Conservation (phyloP, 78 protist species). For the Diacronema lutheri region DNA sequence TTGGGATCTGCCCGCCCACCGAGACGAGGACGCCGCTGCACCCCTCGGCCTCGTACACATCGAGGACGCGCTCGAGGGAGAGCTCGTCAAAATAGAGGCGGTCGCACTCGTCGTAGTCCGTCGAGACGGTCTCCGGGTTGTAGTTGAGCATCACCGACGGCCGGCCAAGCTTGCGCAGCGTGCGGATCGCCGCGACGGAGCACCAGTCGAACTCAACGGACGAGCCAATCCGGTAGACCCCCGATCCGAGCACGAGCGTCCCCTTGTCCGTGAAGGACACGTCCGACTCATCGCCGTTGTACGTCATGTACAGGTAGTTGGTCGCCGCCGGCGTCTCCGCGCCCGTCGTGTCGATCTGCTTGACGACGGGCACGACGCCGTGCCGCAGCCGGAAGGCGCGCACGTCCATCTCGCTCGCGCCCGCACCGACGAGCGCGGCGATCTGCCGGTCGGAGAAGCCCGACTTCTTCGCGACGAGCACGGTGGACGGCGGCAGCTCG, state of each 20-base stretch:
- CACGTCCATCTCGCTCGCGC: slow-evolving; percentile 64
- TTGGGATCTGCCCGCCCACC: slow-evolving; percentile 70
- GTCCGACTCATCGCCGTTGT: slow-evolving; percentile 81
- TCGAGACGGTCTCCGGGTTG: slow-evolving; percentile 96
- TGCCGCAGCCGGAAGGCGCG: slow-evolving; percentile 28
- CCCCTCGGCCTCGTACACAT: slow-evolving; percentile 69
- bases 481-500: neutral
- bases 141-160: slow-evolving; percentile 92
- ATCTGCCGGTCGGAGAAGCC: slow-evolving; percentile 33
- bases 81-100: slow-evolving; percentile 74
- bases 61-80: slow-evolving; percentile 86
- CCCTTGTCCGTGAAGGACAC: slow-evolving; percentile 18
- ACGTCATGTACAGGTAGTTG: slow-evolving; percentile 93
- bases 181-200: slow-evolving; percentile 61
- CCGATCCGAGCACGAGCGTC: slow-evolving; percentile 72
- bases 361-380: slow-evolving; percentile 75
- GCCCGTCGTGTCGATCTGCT: slow-evolving; percentile 95
- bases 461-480: slow-evolving; percentile 19
- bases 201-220: slow-evolving; percentile 77
- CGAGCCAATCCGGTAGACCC: slow-evolving; percentile 92
- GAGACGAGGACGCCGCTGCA: slow-evolving; percentile 68
- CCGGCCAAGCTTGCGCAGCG: slow-evolving; percentile 75
- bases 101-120: slow-evolving; percentile 96
- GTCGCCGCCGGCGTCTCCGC: slow-evolving; percentile 94
- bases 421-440: slow-evolving; percentile 35